Conservation (phyloP, 2,329 filamentous ascomycete genomes). For the Colletotrichum plurivorum region DNA sequence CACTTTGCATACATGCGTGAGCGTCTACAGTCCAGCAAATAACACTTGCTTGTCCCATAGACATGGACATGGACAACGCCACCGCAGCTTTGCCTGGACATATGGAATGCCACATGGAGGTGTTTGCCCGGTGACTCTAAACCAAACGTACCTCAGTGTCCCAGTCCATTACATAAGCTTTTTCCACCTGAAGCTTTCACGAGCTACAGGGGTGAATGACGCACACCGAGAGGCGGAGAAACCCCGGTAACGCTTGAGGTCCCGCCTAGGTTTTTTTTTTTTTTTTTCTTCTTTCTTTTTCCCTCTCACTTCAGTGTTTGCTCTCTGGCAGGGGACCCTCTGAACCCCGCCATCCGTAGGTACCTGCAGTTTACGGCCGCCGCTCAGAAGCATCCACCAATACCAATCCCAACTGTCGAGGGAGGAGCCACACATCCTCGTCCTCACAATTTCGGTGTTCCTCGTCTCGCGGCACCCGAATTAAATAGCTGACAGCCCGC, state of each 20-base stretch:
- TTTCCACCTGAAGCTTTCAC: conserved; percentile 18
- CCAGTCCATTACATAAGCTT: background rate
- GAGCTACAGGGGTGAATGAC: conserved; percentile 31
- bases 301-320: background rate
- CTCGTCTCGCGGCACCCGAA: conserved; percentile 26
- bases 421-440: conserved; percentile 36
- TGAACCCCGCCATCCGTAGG: conserved; percentile 16
- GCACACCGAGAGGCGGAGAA: conserved; percentile 38
- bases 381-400: conserved; percentile 26
- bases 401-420: conserved; percentile 23
- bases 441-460: conserved; percentile 38
- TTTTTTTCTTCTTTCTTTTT: conserved; percentile 7
- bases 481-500: conserved; percentile 17
- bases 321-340: background rate
- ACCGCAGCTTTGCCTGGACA: too few relatives aligned
- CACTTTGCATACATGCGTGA: too few relatives aligned
- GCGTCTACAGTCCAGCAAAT: too few relatives aligned
- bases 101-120: too few relatives aligned
- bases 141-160: too few relatives aligned
- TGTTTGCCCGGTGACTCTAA: background rate
- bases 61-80: too few relatives aligned
- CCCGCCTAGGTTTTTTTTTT: background rate
- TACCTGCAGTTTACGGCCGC: too few relatives aligned
- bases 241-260: conserved; percentile 16
- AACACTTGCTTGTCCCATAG: too few relatives aligned